Base-by-base conservation (phyloP, 345 rosid genomes). In the Durio zibethinus region DNA sequence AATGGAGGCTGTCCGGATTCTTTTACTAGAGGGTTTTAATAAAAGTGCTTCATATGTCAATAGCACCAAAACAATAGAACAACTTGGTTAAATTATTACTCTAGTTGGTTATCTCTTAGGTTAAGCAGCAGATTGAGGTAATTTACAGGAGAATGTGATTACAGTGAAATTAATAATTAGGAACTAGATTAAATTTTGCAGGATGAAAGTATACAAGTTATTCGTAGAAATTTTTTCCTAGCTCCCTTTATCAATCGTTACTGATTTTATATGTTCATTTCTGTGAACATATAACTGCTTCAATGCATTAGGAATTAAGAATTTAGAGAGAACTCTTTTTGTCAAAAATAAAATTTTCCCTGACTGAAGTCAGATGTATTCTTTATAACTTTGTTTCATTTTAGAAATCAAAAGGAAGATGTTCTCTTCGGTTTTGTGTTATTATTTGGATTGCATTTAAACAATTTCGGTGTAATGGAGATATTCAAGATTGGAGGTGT, bases 31-130 rank as follows among this genome's bases (percentile, higher is more conserved):
- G 50, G 98, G 98, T 31, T 81, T 96, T 74, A 42, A 94, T 78
- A 96, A 87, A 89, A 91, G 97, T 42, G 98, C 97, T 53, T 90
- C 94, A 54, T 90, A 87, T 84, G 97, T 96, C 66, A 94, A 93
- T 84, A 90, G 80, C 77, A 75, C 82, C 23, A 92, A 91, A 78
- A 66, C 93, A 54, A 66, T 90, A 78, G 88, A 92, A 83, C 94
- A 90, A 76, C 86, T 81, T 57, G 72, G 85, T 75, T 89, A 80
- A 84, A 10, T 40, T 66, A 31, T 45, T 23, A 27, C 9, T 52
- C 35, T 68, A 36, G 76, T 14, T 27, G 33, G 33, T 12, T 48
- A 31, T 29, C n/a, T n/a, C n/a, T n/a, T n/a, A n/a, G n/a, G n/a
- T n/a, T n/a, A n/a, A n/a, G n/a, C n/a, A n/a, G n/a, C n/a, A n/a